Evolutionary conservation across 441 rosid species (phyloP).

Genomic region (Eutrema salsugineum): DNA sequence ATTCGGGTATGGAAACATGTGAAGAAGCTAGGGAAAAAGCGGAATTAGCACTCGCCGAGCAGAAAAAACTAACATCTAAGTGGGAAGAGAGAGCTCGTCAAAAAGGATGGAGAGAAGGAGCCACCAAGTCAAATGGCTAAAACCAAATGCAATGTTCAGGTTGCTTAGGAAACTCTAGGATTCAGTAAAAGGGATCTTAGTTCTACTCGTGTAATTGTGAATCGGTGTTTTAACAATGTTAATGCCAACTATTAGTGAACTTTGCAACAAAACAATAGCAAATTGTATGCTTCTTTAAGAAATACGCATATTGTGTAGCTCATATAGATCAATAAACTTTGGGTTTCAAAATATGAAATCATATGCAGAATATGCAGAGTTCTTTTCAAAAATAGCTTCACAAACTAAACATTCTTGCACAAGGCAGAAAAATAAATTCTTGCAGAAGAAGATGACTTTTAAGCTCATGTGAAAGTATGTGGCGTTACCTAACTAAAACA

Average conservation of each 20-base stretch:
- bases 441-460: too few relatives aligned
- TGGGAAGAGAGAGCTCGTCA: conserved; percentile 90
- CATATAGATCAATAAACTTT: neutral
- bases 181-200: neutral
- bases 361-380: neutral
- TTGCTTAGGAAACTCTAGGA: conserved; percentile 25
- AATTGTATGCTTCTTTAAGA: neutral
- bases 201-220: conserved; percentile 13
- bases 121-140: conserved; percentile 36
- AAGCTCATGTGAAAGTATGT: too few relatives aligned
- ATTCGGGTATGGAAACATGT: conserved; percentile 96
- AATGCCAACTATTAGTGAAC: neutral
- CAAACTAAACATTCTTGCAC: neutral
- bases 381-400: neutral
- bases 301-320: neutral
- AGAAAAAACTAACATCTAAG: conserved; percentile 60
- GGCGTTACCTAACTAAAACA: too few relatives aligned
- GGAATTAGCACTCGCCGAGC: conserved; percentile 59
- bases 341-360: neutral
- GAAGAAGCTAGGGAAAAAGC: conserved; percentile 94
- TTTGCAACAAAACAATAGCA: neutral
- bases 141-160: conserved; percentile 46
- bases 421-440: neutral
- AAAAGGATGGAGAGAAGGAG: conserved; percentile 85
- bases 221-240: neutral